phyloP scores from a whole-genome alignment of 225 moss, liverwort and hornwort species.

The Rhytidiadelphus loreus region DNA sequence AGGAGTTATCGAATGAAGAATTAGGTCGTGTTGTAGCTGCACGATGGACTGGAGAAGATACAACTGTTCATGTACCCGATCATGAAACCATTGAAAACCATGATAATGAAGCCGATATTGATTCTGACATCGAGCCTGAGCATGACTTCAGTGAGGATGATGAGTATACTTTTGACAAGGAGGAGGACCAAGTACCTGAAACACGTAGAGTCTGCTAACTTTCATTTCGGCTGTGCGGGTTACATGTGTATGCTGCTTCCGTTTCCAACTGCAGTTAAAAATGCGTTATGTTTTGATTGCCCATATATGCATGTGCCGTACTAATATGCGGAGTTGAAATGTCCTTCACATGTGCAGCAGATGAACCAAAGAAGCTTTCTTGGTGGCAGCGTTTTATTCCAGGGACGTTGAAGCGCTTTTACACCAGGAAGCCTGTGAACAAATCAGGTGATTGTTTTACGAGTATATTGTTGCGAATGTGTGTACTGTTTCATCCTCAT shows the following conservation, averaged over 20 bases:
- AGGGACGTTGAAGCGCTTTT: slow-evolving; percentile 26
- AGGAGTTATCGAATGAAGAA: slow-evolving; percentile 67
- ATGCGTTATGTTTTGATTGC: not conserved
- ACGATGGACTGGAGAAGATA: slow-evolving; percentile 93
- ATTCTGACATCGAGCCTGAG: slow-evolving; percentile 31
- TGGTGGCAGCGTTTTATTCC: slow-evolving; percentile 79
- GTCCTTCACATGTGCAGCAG: slow-evolving; percentile 15
- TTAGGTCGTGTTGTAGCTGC: slow-evolving; percentile 76
- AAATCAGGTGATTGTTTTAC: slow-evolving; percentile 47
- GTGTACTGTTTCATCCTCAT: not conserved
- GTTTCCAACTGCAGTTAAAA: not conserved
- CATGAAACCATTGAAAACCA: slow-evolving; percentile 12
- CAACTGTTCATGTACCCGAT: slow-evolving; percentile 38
- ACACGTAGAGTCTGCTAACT: slow-evolving; percentile 22
- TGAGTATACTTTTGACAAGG: slow-evolving; percentile 11
- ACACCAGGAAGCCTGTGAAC: slow-evolving; percentile 47
- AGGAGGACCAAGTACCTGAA: slow-evolving; percentile 32
- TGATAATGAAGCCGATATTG: slow-evolving; percentile 22
- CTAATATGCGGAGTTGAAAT: not conserved
- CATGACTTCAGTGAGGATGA: slow-evolving; percentile 62
- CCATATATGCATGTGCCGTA: not conserved
- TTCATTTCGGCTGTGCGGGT: not conserved
- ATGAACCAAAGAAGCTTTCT: slow-evolving; percentile 26
- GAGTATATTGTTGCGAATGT: not conserved
- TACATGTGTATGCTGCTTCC: not conserved